Conservation (phyloP, 2,329 filamentous ascomycete genomes). For the Sarocladiaceae sp. region DNA sequence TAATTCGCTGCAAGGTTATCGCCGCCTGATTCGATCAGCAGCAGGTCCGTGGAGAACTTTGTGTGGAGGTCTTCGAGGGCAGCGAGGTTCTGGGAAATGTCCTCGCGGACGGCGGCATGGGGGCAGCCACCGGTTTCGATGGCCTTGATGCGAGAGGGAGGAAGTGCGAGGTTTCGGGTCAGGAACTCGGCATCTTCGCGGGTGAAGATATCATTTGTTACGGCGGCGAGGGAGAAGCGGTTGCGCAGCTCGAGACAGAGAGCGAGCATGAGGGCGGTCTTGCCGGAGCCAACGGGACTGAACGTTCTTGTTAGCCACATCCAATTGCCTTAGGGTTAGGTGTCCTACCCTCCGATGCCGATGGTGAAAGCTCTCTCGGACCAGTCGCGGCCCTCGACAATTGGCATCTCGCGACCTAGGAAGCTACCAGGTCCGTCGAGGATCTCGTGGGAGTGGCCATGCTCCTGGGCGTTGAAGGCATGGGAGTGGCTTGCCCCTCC, state of each 20-base stretch:
- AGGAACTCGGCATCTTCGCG: conserved; percentile 98
- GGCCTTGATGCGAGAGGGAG: conserved; percentile 78
- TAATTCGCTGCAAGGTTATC: conserved; percentile 98
- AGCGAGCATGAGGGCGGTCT: conserved; percentile 93
- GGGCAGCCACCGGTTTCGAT: conserved; percentile 98
- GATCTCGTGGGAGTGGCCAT: conserved; percentile 95
- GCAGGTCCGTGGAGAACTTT: conserved; percentile 72
- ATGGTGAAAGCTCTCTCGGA: conserved; percentile 87
- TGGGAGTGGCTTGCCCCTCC: conserved; percentile 26
- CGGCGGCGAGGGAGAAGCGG: conserved; percentile 82
- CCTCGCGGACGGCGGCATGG: conserved; percentile 94
- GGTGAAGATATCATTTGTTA: conserved; percentile 99
- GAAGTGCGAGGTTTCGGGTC: conserved; percentile 78
- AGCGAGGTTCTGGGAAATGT: conserved; percentile 90
- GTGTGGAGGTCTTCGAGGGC: conserved; percentile 85
- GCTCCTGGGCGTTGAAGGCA: conserved; percentile 55
- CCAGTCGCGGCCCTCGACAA: conserved; percentile 85
- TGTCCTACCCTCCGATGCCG: conserved; percentile 87
- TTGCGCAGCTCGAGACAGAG: conserved; percentile 81
- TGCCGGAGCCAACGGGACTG: conserved; percentile 93
- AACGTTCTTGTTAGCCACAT: neutral
- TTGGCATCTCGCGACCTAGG: conserved; percentile 85
- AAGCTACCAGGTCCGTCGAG: conserved; percentile 91
- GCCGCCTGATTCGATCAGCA: conserved; percentile 92
- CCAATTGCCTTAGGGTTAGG: neutral